These are phyloP conservation scores for Botrytis fragariae DNA, from an alignment of 2,329 filamentous ascomycete genomes.

Conservation along the genomic window DNA sequence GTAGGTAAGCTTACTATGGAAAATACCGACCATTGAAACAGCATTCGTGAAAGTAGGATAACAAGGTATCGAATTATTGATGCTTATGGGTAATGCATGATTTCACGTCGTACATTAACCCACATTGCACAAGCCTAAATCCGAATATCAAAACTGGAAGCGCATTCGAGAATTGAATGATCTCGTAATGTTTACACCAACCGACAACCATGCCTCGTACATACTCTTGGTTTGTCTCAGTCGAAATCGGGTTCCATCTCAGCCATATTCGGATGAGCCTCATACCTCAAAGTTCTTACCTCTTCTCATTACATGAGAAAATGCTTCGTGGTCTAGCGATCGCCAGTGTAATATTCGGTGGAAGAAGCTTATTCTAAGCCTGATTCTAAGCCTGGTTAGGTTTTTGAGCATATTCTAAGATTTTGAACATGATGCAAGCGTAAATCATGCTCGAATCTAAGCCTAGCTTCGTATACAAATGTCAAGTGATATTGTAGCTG, in stretches of 20 bases:
- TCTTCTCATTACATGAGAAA: neutral
- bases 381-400: neutral
- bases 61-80: neutral
- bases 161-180: neutral
- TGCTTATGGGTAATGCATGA: neutral
- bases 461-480: neutral
- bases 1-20: neutral
- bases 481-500: constrained; percentile 8
- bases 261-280: neutral
- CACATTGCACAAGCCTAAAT: neutral
- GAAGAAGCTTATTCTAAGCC: neutral
- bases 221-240: constrained; percentile 6
- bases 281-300: neutral
- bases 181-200: neutral
- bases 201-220: neutral
- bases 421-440: neutral
- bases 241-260: neutral
- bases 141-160: neutral
- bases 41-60: neutral
- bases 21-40: neutral
- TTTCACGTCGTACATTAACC: neutral
- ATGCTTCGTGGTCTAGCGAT: neutral
- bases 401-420: neutral
- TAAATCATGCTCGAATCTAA: neutral
- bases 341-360: neutral